phyloP scores from a whole-genome alignment of 306 rosid genomes.

The Cucumis melo region DNA sequence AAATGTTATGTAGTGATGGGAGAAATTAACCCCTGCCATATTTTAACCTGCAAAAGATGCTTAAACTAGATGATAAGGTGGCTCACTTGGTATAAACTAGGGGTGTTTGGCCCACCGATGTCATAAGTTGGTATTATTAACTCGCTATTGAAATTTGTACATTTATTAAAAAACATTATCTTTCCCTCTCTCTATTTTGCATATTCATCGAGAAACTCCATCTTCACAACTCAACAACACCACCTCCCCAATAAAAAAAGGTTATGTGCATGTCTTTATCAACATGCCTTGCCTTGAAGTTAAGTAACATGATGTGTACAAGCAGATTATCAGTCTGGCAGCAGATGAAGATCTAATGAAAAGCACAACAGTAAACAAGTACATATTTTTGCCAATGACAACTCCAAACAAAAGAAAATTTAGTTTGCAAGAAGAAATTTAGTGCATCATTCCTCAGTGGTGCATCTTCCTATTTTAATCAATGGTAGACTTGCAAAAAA shows the following conservation, averaged over 20 bases:
- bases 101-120: too few relatives aligned
- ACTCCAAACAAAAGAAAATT: neutral
- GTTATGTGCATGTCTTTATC: neutral
- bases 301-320: neutral
- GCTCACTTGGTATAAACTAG: neutral
- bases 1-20: neutral
- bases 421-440: neutral
- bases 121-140: too few relatives aligned
- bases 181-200: too few relatives aligned
- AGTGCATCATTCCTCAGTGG: neutral
- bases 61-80: neutral
- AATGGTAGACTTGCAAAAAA: neutral
- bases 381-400: neutral
- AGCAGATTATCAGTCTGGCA: neutral
- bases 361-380: neutral
- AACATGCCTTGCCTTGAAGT: neutral
- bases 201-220: too few relatives aligned
- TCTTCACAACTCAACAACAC: too few relatives aligned
- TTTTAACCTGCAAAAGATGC: neutral
- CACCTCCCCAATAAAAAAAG: too few relatives aligned
- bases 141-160: too few relatives aligned
- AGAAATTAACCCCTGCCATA: neutral
- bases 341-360: constrained; percentile 3
- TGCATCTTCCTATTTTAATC: neutral
- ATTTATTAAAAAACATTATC: too few relatives aligned